A percentile compares a stretch with the other conserved stretches of the same genome.
These are phyloP conservation scores for Bipolaris zeicola DNA, from an alignment of 2,329 filamentous ascomycete species.

Conservation along the genomic window DNA sequence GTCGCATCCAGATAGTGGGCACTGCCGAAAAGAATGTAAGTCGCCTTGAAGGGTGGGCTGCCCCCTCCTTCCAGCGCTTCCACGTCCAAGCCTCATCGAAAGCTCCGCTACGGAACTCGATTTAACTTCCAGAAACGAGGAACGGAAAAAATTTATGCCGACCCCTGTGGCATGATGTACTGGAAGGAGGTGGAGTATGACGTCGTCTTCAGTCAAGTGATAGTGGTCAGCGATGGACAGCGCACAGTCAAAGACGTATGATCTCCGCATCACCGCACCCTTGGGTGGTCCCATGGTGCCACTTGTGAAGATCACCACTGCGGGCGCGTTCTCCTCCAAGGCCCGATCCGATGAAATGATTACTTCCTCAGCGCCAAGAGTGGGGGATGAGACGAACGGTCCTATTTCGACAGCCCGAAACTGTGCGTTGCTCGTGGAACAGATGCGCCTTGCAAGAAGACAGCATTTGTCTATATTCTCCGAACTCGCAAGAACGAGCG, in stretches of 20 bases:
- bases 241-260: slow-evolving; percentile 47
- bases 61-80: slow-evolving; percentile 43
- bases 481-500: slow-evolving; percentile 48
- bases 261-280: slow-evolving; percentile 53
- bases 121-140: slow-evolving; percentile 38
- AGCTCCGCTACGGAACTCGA: slow-evolving; percentile 45
- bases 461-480: slow-evolving; percentile 39
- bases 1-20: slow-evolving; percentile 47
- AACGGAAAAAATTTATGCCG: slow-evolving; percentile 46
- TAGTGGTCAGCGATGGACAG: slow-evolving; percentile 44
- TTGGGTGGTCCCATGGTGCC: slow-evolving; percentile 56
- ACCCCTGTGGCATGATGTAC: slow-evolving; percentile 47
- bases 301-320: slow-evolving; percentile 55
- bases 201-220: slow-evolving; percentile 38
- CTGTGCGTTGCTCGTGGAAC: slow-evolving; percentile 32
- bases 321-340: slow-evolving; percentile 49
- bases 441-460: slow-evolving; percentile 34
- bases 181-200: slow-evolving; percentile 43
- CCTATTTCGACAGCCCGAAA: slow-evolving; percentile 49
- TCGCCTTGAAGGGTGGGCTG: slow-evolving; percentile 23
- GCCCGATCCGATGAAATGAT: slow-evolving; percentile 50
- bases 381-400: slow-evolving; percentile 39
- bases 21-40: slow-evolving; percentile 47
- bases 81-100: slow-evolving; percentile 47
- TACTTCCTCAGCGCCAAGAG: slow-evolving; percentile 42